Conservation (phyloP, 768 basidiomycete species). For the Psilocybe subaeruginosa region DNA sequence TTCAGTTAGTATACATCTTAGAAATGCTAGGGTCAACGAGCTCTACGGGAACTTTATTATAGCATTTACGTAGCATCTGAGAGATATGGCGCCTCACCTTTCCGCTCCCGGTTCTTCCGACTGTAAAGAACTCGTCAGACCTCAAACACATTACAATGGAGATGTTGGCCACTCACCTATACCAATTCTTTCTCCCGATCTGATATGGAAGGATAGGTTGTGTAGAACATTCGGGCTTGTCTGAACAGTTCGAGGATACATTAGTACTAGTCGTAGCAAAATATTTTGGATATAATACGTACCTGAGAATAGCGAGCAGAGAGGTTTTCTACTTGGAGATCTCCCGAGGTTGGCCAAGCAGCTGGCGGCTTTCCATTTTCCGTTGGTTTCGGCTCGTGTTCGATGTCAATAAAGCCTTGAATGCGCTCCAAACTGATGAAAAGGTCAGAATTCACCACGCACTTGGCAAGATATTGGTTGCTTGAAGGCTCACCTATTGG, state of each 20-base stretch:
- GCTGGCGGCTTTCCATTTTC: conserved; percentile 57
- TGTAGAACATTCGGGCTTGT: conserved; percentile 49
- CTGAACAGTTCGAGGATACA: conserved; percentile 19
- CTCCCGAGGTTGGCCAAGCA: conserved; percentile 66
- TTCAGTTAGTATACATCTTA: conserved; percentile 58
- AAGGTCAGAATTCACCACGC: too few relatives aligned
- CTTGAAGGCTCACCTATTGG: conserved; percentile 25
- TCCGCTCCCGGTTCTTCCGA: conserved; percentile 48
- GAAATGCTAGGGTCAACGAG: conserved; percentile 56
- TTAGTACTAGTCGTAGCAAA: background rate
- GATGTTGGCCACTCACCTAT: conserved; percentile 23
- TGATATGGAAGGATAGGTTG: conserved; percentile 51
- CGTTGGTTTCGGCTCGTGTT: conserved; percentile 52
- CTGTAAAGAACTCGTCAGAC: conserved; percentile 19
- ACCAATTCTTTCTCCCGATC: conserved; percentile 62
- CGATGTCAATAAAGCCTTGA: conserved; percentile 61
- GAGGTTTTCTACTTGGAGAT: conserved; percentile 55
- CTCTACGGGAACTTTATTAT: conserved; percentile 33
- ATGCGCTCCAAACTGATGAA: conserved; percentile 60
- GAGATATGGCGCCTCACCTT: conserved; percentile 32
- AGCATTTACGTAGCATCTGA: background rate
- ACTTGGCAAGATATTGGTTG: background rate
- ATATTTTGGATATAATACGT: background rate
- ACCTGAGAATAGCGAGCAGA: conserved; percentile 56
- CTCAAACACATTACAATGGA: background rate